These are phyloP conservation scores for Fraxinus cuspidata DNA, from an alignment of 257 asterid genomes.

Conservation along the genomic window DNA sequence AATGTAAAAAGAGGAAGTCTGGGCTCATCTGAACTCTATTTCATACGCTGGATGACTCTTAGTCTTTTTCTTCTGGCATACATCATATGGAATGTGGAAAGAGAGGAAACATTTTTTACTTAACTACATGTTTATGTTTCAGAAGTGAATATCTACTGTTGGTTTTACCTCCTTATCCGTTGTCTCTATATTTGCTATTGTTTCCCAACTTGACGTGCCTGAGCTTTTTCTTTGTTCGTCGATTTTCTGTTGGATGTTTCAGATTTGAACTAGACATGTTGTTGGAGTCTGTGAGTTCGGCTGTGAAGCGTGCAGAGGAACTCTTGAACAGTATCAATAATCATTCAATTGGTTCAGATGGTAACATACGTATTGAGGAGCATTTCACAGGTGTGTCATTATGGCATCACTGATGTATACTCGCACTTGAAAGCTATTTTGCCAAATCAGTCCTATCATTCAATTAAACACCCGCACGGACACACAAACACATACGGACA, in stretches of 20 bases:
- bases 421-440: constrained; percentile 11
- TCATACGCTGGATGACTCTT: not conserved
- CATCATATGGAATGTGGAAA: not conserved
- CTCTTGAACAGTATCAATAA: constrained; percentile 58
- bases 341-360: constrained; percentile 59
- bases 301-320: constrained; percentile 84
- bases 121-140: too few relatives aligned
- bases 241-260: constrained; percentile 32
- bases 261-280: constrained; percentile 98
- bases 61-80: not conserved
- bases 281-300: constrained; percentile 82
- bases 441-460: not conserved
- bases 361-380: constrained; percentile 70
- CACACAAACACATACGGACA: not conserved
- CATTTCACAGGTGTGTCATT: constrained; percentile 76
- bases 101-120: not conserved
- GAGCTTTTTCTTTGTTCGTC: not conserved
- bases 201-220: not conserved
- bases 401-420: constrained; percentile 13
- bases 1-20: constrained; percentile 3
- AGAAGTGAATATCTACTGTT: constrained; percentile 2
- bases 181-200: constrained; percentile 6
- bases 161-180: not conserved
- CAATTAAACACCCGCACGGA: too few relatives aligned
- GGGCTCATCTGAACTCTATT: not conserved